phyloP scores from a whole-genome alignment of 106 monocot species.

The Posidonia australis region DNA sequence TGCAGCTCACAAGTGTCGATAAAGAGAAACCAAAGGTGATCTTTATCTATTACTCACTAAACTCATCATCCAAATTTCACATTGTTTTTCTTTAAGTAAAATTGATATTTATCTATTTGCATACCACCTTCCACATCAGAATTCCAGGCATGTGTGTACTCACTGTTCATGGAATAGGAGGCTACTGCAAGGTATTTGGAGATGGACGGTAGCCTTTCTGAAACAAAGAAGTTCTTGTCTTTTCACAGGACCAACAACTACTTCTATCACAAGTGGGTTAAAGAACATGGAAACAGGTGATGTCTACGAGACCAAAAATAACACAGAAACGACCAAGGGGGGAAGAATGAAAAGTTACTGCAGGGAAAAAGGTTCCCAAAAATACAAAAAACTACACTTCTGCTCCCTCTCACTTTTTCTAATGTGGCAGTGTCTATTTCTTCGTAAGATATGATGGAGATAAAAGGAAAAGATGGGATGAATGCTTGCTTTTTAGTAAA shows the following conservation, averaged over 20 bases:
- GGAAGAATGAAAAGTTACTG: not conserved
- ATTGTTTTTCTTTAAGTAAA: too few species aligned
- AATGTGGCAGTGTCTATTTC: not conserved
- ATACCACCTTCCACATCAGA: too few species aligned
- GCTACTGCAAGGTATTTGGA: not conserved
- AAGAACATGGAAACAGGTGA: not conserved
- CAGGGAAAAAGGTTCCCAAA: not conserved
- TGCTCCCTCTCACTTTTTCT: not conserved
- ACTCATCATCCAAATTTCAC: too few species aligned
- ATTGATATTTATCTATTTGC: too few species aligned
- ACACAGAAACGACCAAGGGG: not conserved
- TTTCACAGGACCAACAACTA: not conserved
- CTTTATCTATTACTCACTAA: too few species aligned
- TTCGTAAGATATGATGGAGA: not conserved
- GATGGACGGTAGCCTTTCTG: not conserved
- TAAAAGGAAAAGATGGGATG: not conserved
- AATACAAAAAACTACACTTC: not conserved
- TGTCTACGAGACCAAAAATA: not conserved
- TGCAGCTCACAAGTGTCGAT: constrained; percentile 2
- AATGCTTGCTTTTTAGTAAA: not conserved
- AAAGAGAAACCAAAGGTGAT: not conserved
- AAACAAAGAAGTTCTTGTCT: too few species aligned
- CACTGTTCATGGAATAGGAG: too few species aligned
- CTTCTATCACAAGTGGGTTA: not conserved
- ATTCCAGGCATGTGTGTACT: too few species aligned